Evolutionary conservation across 2,329 filamentous ascomycete species (phyloP).

Genomic region (Trichoderma simmonsii): DNA sequence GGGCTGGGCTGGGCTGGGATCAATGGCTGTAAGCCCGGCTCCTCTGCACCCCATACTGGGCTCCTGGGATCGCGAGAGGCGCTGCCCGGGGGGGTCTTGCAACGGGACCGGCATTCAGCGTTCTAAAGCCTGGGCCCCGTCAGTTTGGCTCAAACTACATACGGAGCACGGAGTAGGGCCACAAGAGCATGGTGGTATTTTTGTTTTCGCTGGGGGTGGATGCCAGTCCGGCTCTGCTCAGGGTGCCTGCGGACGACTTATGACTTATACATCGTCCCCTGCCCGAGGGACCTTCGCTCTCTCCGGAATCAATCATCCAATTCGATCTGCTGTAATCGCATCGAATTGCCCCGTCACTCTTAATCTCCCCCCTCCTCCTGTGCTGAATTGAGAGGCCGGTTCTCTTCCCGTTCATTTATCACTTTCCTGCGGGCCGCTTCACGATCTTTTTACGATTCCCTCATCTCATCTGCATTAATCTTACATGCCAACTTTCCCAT

Average conservation of each 20-base stretch:
- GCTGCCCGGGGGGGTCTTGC: not conserved
- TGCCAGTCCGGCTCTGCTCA: conserved; percentile 5
- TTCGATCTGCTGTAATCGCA: conserved; percentile 5
- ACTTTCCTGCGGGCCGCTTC: conserved; percentile 3
- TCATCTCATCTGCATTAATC: conserved; percentile 7
- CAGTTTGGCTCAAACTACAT: conserved; percentile 18
- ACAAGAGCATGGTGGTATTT: conserved; percentile 16
- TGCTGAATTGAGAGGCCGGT: conserved; percentile 12
- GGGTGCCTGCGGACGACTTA: conserved; percentile 14
- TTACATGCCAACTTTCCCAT: not conserved
- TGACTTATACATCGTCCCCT: conserved; percentile 19
- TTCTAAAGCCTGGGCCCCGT: conserved; percentile 23
- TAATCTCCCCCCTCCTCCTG: conserved; percentile 9
- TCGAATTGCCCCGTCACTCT: conserved; percentile 14
- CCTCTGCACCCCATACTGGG: conserved; percentile 15
- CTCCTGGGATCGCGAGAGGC: conserved; percentile 13
- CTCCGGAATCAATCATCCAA: conserved; percentile 17
- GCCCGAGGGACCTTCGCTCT: conserved; percentile 12
- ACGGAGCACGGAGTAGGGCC: conserved; percentile 23
- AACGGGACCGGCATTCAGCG: conserved; percentile 18
- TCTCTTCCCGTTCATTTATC: conserved; percentile 15
- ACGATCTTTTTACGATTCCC: conserved; percentile 16
- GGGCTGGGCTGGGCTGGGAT: no score
- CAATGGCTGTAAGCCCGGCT: not conserved
- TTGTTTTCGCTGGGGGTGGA: conserved; percentile 7